These are phyloP conservation scores for Stentor coeruleus DNA, from an alignment of 73 alveolate genomes.

Conservation along the genomic window DNA sequence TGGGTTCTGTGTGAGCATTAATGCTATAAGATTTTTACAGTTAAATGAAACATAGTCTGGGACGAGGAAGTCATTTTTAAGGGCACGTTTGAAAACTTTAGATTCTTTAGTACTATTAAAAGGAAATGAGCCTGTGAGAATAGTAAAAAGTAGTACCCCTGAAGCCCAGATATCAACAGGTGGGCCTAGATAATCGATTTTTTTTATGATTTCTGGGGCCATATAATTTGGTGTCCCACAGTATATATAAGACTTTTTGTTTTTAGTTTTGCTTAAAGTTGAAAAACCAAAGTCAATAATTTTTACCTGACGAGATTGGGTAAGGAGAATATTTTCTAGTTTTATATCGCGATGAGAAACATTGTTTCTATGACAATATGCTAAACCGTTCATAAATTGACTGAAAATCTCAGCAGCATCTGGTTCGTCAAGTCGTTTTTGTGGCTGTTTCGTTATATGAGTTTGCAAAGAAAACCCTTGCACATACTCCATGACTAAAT, in stretches of 20 bases:
- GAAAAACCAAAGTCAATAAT: conserved; percentile 42
- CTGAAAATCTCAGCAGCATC: conserved; percentile 65
- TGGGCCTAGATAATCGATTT: conserved; percentile 39
- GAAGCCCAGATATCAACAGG: conserved; percentile 46
- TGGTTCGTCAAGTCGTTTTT: conserved; percentile 67
- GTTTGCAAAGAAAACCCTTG: conserved; percentile 73
- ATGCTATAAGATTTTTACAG: no score
- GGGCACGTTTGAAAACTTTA: conserved; percentile 46
- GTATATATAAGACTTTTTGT: conserved; percentile 28
- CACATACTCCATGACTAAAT: conserved; percentile 74
- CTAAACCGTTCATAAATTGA: conserved; percentile 68
- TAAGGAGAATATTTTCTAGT: conserved; percentile 72
- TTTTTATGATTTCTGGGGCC: conserved; percentile 83
- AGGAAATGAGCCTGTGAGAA: conserved; percentile 38
- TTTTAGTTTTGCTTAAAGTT: conserved; percentile 31
- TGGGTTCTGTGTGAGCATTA: no score
- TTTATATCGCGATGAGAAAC: conserved; percentile 86
- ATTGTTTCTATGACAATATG: conserved; percentile 73
- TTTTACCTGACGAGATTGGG: conserved; percentile 24
- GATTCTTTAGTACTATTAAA: conserved; percentile 30
- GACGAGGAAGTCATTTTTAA: conserved; percentile 45
- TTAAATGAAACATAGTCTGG: conserved; percentile 57
- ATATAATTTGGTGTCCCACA: conserved; percentile 90
- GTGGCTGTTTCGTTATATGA: conserved; percentile 52
- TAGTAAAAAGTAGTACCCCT: conserved; percentile 35